Evolutionary conservation across 129 eudicot species (phyloP).

Genomic region (Lonicera japonica): DNA sequence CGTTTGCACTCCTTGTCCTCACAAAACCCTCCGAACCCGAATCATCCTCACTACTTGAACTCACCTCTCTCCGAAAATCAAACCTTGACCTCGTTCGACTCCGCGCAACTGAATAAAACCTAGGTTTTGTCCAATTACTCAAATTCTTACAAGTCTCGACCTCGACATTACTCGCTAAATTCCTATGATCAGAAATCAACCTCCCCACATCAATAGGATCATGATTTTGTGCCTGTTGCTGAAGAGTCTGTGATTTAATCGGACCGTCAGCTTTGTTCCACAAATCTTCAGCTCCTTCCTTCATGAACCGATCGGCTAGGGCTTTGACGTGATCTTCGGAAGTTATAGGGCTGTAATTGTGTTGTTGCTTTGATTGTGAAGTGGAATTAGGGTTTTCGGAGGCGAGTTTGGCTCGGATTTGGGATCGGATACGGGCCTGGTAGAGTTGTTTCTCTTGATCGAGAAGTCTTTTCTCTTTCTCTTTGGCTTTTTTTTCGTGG

Average conservation of each 20-base stretch:
- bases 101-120: constrained; percentile 39
- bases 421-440: constrained; percentile 78
- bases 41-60: constrained; percentile 38
- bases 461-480: constrained; percentile 79
- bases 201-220: constrained; percentile 33
- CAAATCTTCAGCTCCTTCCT: constrained; percentile 88
- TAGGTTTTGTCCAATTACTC: constrained; percentile 15
- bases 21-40: constrained; percentile 26
- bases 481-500: constrained; percentile 87
- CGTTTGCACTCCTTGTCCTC: constrained; percentile 16
- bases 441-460: constrained; percentile 81
- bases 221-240: constrained; percentile 13
- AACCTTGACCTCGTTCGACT: constrained; percentile 14
- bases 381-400: background rate
- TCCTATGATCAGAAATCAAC: constrained; percentile 20
- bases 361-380: constrained; percentile 5
- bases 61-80: constrained; percentile 33
- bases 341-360: constrained; percentile 42
- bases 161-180: constrained; percentile 2
- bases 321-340: constrained; percentile 70
- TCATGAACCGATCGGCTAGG: constrained; percentile 85
- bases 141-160: constrained; percentile 12
- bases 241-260: constrained; percentile 8
- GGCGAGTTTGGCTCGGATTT: constrained; percentile 59
- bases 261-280: constrained; percentile 94